Evolutionary conservation across 306 rosid genomes (phyloP).

Genomic region (Spatholobus suberectus): DNA sequence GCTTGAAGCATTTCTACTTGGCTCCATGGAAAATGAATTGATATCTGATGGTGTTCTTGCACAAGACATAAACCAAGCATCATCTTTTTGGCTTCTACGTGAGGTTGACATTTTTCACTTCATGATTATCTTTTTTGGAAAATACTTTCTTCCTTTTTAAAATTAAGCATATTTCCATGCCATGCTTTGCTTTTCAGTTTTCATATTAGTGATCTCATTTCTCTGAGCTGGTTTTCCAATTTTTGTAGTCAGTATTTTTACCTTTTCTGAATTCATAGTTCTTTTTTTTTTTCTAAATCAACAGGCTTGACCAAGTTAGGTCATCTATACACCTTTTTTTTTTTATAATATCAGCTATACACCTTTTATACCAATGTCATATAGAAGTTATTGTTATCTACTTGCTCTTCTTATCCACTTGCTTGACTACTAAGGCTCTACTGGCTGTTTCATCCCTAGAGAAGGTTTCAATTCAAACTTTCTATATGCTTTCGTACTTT

Average conservation of each 20-base stretch:
- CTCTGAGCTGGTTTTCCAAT: slow-evolving; percentile 1
- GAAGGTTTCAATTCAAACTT: not conserved
- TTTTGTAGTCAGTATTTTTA: not conserved
- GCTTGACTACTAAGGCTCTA: not conserved
- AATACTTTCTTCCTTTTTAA: slow-evolving; percentile 28
- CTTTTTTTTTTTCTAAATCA: not conserved
- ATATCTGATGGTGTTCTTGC: slow-evolving; percentile 90
- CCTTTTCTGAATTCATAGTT: not conserved
- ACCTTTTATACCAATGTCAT: not conserved
- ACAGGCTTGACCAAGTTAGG: slow-evolving; percentile 6
- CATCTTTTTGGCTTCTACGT: slow-evolving; percentile 88
- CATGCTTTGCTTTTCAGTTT: slow-evolving; percentile 2
- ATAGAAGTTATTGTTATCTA: not conserved
- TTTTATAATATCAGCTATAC: slow-evolving; percentile 22
- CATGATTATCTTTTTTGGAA: slow-evolving; percentile 7
- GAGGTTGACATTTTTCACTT: slow-evolving; percentile 67
- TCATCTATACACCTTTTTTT: slow-evolving; percentile 15
- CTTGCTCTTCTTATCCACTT: not conserved
- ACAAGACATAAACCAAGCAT: slow-evolving; percentile 95
- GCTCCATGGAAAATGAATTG: slow-evolving; percentile 84
- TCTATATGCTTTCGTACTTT: not conserved
- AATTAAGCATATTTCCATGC: slow-evolving; percentile 20
- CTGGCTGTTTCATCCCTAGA: not conserved
- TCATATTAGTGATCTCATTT: slow-evolving; percentile 8
- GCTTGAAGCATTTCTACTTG: slow-evolving; percentile 92